A percentile compares a stretch with the other conserved stretches of the same genome.
Conservation (phyloP, 78 protist genomes). For the Polysphondylium violaceum region DNA sequence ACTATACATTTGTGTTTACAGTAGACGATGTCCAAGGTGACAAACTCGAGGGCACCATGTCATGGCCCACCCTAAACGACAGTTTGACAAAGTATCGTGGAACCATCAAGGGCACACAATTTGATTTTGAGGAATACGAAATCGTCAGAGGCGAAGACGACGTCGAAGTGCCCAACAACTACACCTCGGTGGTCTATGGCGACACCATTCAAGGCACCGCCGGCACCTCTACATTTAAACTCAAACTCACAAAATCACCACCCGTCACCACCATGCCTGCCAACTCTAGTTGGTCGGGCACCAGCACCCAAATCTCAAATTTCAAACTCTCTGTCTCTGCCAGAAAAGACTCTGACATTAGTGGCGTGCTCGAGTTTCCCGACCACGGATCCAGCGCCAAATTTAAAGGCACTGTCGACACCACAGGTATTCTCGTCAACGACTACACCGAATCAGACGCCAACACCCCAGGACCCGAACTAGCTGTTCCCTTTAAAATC, state of each 20-base stretch:
- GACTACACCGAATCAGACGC: conserved; percentile 9
- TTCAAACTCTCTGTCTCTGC: conserved; percentile 15
- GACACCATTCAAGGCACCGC: conserved; percentile 29
- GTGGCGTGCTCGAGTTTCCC: conserved; percentile 22
- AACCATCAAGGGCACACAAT: not conserved
- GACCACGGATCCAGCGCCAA: not conserved
- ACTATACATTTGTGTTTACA: conserved; percentile 26
- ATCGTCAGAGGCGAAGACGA: conserved; percentile 50
- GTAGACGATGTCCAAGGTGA: conserved; percentile 14
- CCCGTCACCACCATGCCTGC: conserved; percentile 20
- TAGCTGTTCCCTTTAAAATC: not conserved
- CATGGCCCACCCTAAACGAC: conserved; percentile 30
- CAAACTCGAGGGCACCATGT: not conserved
- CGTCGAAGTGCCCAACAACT: conserved; percentile 42
- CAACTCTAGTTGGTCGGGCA: conserved; percentile 31
- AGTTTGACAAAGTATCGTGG: conserved; percentile 56
- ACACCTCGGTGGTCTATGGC: not conserved
- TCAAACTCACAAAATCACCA: conserved; percentile 69
- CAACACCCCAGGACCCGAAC: conserved; percentile 22
- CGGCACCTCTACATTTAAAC: conserved; percentile 9
- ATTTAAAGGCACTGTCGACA: conserved; percentile 6
- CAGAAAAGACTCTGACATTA: not conserved
- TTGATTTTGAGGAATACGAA: conserved; percentile 62
- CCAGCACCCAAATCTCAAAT: conserved; percentile 13
- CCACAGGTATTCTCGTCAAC: not conserved